Evolutionary conservation across 192 early-diverging fungal genomes (phyloP).

Genomic region (Coemansia sp.): DNA sequence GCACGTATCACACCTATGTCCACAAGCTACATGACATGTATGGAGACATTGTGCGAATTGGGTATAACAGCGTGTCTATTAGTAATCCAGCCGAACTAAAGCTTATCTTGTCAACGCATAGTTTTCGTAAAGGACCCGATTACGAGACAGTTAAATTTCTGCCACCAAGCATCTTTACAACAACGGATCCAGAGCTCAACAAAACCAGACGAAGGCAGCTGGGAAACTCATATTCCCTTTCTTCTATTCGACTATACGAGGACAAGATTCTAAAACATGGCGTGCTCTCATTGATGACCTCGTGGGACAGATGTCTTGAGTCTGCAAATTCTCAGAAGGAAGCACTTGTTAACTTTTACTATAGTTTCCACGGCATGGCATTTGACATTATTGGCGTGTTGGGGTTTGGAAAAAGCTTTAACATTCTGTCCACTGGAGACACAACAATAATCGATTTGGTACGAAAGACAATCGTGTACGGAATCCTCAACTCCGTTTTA

Average conservation of each 20-base stretch:
- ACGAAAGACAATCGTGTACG: constrained; percentile 6
- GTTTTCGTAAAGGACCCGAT: constrained; percentile 26
- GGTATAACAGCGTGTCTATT: constrained; percentile 32
- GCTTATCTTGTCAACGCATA: constrained; percentile 37
- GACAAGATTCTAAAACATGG: constrained; percentile 25
- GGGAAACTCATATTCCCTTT: constrained; percentile 24
- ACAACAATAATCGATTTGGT: constrained; percentile 17
- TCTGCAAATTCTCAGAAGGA: too few relatives aligned
- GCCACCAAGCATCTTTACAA: constrained; percentile 28
- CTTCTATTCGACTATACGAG: constrained; percentile 17
- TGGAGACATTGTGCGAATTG: constrained; percentile 44
- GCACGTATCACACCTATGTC: constrained; percentile 28
- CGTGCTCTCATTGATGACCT: constrained; percentile 18
- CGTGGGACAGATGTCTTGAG: constrained; percentile 22
- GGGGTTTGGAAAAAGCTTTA: constrained; percentile 39
- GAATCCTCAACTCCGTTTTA: constrained; percentile 1
- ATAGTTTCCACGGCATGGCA: constrained; percentile 30
- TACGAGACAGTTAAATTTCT: constrained; percentile 25
- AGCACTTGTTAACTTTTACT: constrained; percentile 32
- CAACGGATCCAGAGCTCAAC: constrained; percentile 36
- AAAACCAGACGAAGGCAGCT: constrained; percentile 31
- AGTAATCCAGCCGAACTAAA: constrained; percentile 19
- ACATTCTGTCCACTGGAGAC: constrained; percentile 14
- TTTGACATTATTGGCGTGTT: constrained; percentile 46
- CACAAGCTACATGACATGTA: constrained; percentile 30